phyloP scores from a whole-genome alignment of 1,284 basidiomycete species.

The Cystobasidium slooffiae region DNA sequence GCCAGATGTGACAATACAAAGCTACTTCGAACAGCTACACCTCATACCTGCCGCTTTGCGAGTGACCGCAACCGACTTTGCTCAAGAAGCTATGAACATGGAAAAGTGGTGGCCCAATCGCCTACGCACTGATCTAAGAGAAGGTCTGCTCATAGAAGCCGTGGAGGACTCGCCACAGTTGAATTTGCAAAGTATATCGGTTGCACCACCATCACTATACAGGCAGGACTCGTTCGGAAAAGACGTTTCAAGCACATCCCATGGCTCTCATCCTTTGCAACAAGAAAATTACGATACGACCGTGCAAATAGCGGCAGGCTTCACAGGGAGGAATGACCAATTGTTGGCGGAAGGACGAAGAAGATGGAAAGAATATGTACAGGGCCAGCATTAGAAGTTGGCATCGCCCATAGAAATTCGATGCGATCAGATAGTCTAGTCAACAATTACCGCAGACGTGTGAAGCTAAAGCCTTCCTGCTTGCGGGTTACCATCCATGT shows the following conservation, averaged over 20 bases:
- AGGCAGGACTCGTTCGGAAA: not conserved
- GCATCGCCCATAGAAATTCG: not conserved
- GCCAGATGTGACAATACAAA: slow-evolving; percentile 2
- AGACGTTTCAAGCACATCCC: not conserved
- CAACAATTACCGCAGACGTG: not conserved
- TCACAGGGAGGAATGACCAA: slow-evolving; percentile 19
- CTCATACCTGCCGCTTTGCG: not conserved
- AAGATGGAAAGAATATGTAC: slow-evolving; percentile 32
- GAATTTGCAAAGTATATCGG: slow-evolving; percentile 19
- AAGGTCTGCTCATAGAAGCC: slow-evolving; percentile 31
- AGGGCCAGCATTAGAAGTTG: slow-evolving; percentile 5
- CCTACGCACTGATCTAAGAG: slow-evolving; percentile 26
- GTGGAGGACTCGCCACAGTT: slow-evolving; percentile 21
- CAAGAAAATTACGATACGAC: not conserved
- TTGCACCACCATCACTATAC: not conserved
- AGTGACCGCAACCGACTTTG: slow-evolving; percentile 1
- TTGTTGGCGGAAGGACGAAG: slow-evolving; percentile 35
- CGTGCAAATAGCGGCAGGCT: not conserved
- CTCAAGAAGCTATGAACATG: slow-evolving; percentile 6
- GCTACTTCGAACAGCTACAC: slow-evolving; percentile 30
- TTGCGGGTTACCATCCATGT: not conserved
- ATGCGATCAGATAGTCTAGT: not conserved
- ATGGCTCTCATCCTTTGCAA: not conserved
- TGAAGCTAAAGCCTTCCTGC: no score
- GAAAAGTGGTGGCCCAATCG: slow-evolving; percentile 28